A percentile compares a stretch with the other conserved stretches of the same genome.
phyloP scores from a whole-genome alignment of 331 rosid genomes.

The Spiraea crenata region DNA sequence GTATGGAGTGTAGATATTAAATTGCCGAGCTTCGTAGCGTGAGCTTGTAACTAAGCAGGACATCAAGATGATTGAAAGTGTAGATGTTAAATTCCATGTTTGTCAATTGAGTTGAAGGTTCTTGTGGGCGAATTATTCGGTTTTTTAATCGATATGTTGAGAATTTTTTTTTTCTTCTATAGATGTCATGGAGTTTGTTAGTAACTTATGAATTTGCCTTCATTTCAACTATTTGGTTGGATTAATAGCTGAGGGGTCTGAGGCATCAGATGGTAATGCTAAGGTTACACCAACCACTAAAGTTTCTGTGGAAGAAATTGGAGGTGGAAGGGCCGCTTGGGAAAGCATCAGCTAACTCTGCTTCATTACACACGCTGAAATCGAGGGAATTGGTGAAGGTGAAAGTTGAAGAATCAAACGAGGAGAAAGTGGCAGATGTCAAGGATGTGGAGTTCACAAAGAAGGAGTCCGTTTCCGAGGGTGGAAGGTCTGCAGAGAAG shows the following conservation, averaged over 20 bases:
- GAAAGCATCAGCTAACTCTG: constrained; percentile 26
- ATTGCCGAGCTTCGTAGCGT: no score
- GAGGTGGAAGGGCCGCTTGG: constrained; percentile 27
- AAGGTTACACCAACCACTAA: constrained; percentile 17
- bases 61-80: not conserved
- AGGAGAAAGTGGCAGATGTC: constrained; percentile 18
- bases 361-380: constrained; percentile 19
- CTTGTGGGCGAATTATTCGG: not conserved
- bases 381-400: constrained; percentile 32
- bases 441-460: constrained; percentile 23
- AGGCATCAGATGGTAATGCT: constrained; percentile 25
- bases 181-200: not conserved
- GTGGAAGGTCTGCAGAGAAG: constrained; percentile 12
- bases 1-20: no score
- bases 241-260: constrained; percentile 31
- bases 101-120: not conserved
- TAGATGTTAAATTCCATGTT: not conserved
- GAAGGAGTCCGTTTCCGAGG: constrained; percentile 29
- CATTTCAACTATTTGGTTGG: not conserved
- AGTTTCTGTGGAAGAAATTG: constrained; percentile 28
- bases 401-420: constrained; percentile 32
- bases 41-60: no score
- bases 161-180: not conserved
- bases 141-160: not conserved
- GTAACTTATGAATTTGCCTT: not conserved